Base-by-base conservation (phyloP, 2,329 filamentous ascomycete genomes). In the Arthrobotrys entomopaga region DNA sequence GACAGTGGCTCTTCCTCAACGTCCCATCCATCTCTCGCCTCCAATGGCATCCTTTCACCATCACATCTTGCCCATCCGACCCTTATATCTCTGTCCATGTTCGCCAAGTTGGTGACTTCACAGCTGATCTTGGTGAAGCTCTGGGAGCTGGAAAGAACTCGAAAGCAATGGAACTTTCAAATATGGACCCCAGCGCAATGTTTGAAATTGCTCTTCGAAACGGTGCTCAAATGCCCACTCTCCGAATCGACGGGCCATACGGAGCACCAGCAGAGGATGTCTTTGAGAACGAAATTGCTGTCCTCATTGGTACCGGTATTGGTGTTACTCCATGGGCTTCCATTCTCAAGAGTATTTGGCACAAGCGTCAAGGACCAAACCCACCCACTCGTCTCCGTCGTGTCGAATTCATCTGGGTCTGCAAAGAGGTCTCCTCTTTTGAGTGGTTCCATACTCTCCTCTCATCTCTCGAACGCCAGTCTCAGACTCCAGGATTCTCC, bases 331-430 rank as follows among this genome's bases (percentile, higher is more conserved):
- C 91, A 0, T 95, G 91, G 91, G 91, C 91, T 0, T 86, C 90
- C 1, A 94, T 95, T 77, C 85, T 95, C 77, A 99, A 99, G 84
- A 97, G 97, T 82, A 98, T 99, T 82, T 99, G 93, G 92, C 94
- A 99, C 82, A 86, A 96, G 79, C 92, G 95, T 76, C 90, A 95
- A 77, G 88, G 90, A 15, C 93, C 94, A 6, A 95, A 97, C 84
- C 92, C 93, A 22, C 93, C 94, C 0, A 89, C 88, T 57, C 91
- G 94, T 80, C 89, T 99, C 53, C 91, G 93, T 72, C 90, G 95
- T 81, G 94, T 99, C 34, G 95, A 99, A 82, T 99, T 99, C 83
- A 96, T 99, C 84, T 99, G 95, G 95, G 90, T 98, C 59, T 97
- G 94, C 86, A 95, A 91, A 82, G 93, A 97, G 80, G 97, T 93